These are phyloP conservation scores for Paecilomyces fulvus DNA, from an alignment of 2,329 filamentous ascomycete species.

Conservation along the genomic window DNA sequence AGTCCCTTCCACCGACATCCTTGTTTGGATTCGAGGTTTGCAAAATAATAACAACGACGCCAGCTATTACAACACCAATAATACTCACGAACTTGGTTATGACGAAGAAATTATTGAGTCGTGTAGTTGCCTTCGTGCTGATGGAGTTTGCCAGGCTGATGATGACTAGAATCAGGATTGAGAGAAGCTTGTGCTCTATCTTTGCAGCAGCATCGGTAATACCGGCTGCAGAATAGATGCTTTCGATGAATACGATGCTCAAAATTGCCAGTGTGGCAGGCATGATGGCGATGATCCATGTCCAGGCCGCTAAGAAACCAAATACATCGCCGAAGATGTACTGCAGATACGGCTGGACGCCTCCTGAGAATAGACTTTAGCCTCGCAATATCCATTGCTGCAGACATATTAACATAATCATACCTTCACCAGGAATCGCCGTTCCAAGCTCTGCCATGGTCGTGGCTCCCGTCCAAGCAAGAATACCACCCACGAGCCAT, in stretches of 20 bases:
- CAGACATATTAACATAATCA: neutral
- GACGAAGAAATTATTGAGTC: neutral
- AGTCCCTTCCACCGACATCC: neutral
- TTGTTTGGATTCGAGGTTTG: neutral
- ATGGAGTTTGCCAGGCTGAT: neutral
- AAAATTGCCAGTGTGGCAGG: neutral
- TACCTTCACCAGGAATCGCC: neutral
- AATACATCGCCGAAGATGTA: neutral
- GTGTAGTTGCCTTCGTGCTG: neutral
- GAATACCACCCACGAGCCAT: neutral
- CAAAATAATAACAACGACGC: neutral
- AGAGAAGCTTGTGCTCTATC: neutral
- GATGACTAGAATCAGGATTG: neutral
- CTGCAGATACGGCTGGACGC: neutral
- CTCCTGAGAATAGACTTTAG: neutral
- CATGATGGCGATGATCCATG: neutral
- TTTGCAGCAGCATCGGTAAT: neutral
- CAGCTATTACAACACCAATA: neutral
- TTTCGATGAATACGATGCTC: neutral
- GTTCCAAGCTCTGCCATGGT: neutral
- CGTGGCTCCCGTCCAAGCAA: neutral
- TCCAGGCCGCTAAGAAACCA: neutral
- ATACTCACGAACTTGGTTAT: neutral
- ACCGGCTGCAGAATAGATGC: neutral
- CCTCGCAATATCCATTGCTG: neutral